Conservation (phyloP, 2,329 filamentous ascomycete genomes). For the Paraphaeosphaeria sporulosa region DNA sequence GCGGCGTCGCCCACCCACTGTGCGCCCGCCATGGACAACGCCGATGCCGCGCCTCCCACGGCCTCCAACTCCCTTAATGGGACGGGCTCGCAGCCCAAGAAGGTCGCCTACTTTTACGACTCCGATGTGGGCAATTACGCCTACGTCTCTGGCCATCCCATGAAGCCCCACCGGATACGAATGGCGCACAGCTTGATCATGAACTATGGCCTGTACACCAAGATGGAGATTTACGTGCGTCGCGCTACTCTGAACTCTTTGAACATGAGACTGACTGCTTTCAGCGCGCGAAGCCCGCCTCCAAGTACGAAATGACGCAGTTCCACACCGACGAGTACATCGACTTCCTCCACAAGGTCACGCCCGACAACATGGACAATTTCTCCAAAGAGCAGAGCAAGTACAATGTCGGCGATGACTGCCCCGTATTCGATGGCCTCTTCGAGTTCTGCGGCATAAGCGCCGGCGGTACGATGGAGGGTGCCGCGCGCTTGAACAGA, state of each 20-base stretch:
- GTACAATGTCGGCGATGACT: constrained; percentile 71
- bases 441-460: constrained; percentile 77
- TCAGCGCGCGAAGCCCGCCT: constrained; percentile 58
- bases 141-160: constrained; percentile 78
- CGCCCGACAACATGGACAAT: constrained; percentile 97
- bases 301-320: constrained; percentile 75
- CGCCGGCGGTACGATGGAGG: constrained; percentile 74
- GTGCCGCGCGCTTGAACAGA: constrained; percentile 71
- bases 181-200: constrained; percentile 72
- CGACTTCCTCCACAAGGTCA: constrained; percentile 82
- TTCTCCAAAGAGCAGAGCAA: constrained; percentile 89
- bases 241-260: neutral
- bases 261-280: constrained; percentile 19
- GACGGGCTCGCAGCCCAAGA: constrained; percentile 61
- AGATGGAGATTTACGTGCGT: constrained; percentile 74
- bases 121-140: constrained; percentile 98
- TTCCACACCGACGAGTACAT: constrained; percentile 78
- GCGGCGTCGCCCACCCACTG: constrained; percentile 1
- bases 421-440: constrained; percentile 72
- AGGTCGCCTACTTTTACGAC: constrained; percentile 98
- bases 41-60: constrained; percentile 26
- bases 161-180: constrained; percentile 73
- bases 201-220: constrained; percentile 77
- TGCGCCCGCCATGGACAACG: constrained; percentile 25
- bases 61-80: constrained; percentile 28